These are phyloP conservation scores for Sclerospora graminicola DNA, from an alignment of 352 stramenopile species.

Conservation along the genomic window DNA sequence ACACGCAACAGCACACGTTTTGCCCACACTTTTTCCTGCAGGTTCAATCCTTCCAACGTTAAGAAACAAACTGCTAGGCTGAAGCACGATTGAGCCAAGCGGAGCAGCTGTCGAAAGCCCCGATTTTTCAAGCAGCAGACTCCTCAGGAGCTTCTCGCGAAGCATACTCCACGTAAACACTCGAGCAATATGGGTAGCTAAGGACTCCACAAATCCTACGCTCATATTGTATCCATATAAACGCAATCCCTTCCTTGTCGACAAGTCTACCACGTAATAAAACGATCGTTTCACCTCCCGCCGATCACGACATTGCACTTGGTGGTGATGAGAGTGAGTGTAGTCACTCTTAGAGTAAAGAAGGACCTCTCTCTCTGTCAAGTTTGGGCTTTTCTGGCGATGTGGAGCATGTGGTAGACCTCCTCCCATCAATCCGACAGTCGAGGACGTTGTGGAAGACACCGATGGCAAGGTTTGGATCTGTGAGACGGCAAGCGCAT, in stretches of 20 bases:
- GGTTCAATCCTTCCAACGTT: constrained; percentile 19
- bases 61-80: constrained; percentile 44
- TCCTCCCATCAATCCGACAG: constrained; percentile 12
- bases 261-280: constrained; percentile 70
- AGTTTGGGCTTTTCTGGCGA: constrained; percentile 14
- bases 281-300: constrained; percentile 42
- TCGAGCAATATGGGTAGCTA: constrained; percentile 40
- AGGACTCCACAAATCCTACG: constrained; percentile 36
- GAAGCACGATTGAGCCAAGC: constrained; percentile 37
- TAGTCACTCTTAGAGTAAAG: constrained; percentile 25
- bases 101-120: constrained; percentile 38
- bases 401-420: constrained; percentile 11
- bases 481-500: constrained; percentile 20
- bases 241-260: constrained; percentile 35
- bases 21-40: constrained; percentile 25
- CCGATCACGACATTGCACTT: constrained; percentile 2
- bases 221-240: constrained; percentile 81
- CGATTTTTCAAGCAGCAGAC: constrained; percentile 48
- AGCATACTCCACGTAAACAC: constrained; percentile 68
- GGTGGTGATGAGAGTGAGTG: constrained; percentile 11
- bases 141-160: constrained; percentile 47
- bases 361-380: constrained; percentile 50
- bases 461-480: constrained; percentile 14
- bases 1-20: constrained; percentile 21
- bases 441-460: constrained; percentile 24